Conservation (phyloP, 2,329 filamentous ascomycete species). For the Chaetomiaceae sp. region DNA sequence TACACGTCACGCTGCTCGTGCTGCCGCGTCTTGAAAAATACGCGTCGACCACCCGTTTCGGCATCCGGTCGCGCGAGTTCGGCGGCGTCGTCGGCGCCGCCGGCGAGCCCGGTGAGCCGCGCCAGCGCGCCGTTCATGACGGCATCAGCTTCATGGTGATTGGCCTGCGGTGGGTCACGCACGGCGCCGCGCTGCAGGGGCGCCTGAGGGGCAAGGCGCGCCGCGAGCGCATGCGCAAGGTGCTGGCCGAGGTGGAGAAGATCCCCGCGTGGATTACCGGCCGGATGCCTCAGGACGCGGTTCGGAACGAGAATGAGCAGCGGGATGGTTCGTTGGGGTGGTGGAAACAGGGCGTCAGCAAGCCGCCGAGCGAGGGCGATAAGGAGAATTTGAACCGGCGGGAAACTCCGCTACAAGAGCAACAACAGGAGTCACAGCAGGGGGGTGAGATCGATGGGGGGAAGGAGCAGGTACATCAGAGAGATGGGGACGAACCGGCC, state of each 20-base stretch:
- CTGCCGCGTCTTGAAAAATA: constrained; percentile 76
- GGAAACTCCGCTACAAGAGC: not conserved
- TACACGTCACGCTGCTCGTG: constrained; percentile 82
- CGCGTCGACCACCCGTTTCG: constrained; percentile 65
- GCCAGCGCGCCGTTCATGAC: constrained; percentile 51
- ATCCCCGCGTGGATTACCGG: constrained; percentile 31
- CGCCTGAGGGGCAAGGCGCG: constrained; percentile 50
- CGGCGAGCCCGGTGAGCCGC: constrained; percentile 29
- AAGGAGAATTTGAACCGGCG: constrained; percentile 38
- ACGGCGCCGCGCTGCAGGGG: constrained; percentile 58
- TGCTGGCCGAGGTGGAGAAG: constrained; percentile 46
- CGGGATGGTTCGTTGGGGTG: constrained; percentile 8
- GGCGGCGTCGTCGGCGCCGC: constrained; percentile 50
- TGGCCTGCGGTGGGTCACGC: constrained; percentile 76
- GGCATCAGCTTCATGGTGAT: constrained; percentile 85
- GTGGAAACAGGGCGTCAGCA: constrained; percentile 24
- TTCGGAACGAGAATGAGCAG: not conserved
- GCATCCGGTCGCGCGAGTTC: constrained; percentile 77
- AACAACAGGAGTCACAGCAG: not conserved
- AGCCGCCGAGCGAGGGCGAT: constrained; percentile 33
- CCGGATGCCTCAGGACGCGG: no score
- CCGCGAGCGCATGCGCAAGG: constrained; percentile 51
- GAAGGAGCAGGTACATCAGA: not conserved
- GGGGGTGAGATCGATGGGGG: not conserved
- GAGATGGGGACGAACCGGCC: not conserved